These are phyloP conservation scores for Glycine soja DNA, from an alignment of 306 rosid genomes.

Conservation along the genomic window DNA sequence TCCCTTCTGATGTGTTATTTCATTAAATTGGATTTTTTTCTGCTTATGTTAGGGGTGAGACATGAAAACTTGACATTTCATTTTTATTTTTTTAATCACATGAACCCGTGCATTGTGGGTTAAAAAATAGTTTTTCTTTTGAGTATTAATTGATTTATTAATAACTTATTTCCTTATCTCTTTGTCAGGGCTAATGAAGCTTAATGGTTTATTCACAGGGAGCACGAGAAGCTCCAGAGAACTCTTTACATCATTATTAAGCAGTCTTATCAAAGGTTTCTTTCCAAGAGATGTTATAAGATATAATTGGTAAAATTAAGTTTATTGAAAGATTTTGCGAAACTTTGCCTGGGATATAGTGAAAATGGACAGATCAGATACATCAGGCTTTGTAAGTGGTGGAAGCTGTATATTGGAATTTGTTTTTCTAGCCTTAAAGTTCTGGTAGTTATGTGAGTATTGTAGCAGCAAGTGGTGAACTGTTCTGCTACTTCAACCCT, in stretches of 20 bases:
- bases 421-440: conserved; percentile 41
- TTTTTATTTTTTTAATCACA: not conserved
- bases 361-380: conserved; percentile 88
- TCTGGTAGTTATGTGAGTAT: not conserved
- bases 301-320: conserved; percentile 54
- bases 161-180: conserved; percentile 28
- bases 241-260: conserved; percentile 52
- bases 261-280: conserved; percentile 76
- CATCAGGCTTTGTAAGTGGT: conserved; percentile 92
- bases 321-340: conserved; percentile 44
- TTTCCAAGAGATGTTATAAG: conserved; percentile 91
- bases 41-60: conserved; percentile 22
- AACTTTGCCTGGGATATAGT: conserved; percentile 39
- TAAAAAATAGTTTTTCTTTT: not conserved
- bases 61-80: conserved; percentile 29
- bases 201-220: conserved; percentile 64
- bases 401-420: conserved; percentile 58
- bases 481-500: conserved; percentile 55
- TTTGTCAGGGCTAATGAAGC: conserved; percentile 83
- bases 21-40: conserved; percentile 11
- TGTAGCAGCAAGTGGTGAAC: conserved; percentile 52
- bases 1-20: conserved; percentile 3
- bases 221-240: conserved; percentile 79
- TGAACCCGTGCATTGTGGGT: conserved; percentile 12
- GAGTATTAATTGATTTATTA: conserved; percentile 1